Base-by-base conservation (phyloP, 129 eudicot genomes). In the Flaveria sonorensis region DNA sequence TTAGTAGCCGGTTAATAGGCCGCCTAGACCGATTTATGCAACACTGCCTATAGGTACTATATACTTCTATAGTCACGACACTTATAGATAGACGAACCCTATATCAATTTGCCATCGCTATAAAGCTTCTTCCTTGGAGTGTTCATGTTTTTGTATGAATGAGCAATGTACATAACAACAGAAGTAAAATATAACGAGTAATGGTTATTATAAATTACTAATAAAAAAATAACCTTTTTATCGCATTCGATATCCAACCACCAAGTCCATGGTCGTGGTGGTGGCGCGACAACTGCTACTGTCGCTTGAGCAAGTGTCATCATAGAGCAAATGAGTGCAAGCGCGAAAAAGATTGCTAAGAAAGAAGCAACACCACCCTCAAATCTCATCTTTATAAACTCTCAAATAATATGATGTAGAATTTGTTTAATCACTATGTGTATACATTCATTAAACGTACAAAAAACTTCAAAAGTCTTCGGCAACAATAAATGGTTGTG, bases 301-400 rank as follows among this genome's bases (percentile, higher is more conserved):
- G 10, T 28, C 26, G 75, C 62, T 71, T 50, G 46, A 51, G 30
- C 75, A 28, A 26, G 11, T 16, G 47, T 52, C 76, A 32, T 20
- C 76, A 18, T 28, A 71, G 26, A 71, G 39, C 26, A 71, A 71
- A 28, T 32, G 30, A 71, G 50, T 15, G 64, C n/a, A 52, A 72
- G 65, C 2, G 65, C 51, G 8, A 71, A 24, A 53, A 71, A 11
- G 30, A 30, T 8, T 15, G 26, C 26, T 24, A 53, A 10, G 65
- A 72, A 32, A 20, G 36, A 53, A 72, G 10, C 28, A 71, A 1
- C 4, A n/a, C 2, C 51, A 53, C 66, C 64, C 6, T 11, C 28
- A n/a, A 53, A 52, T 36, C 76, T 52, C 76, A 72, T 32, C 10
- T 72, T 53, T 9, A 30, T 20, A 30, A 45, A 53, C 5, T 10